Evolutionary conservation across 768 basidiomycete species (phyloP), one percentile per base, ranked within the genome.

Genomic region (Coprinopsis marcescibilis): DNA sequence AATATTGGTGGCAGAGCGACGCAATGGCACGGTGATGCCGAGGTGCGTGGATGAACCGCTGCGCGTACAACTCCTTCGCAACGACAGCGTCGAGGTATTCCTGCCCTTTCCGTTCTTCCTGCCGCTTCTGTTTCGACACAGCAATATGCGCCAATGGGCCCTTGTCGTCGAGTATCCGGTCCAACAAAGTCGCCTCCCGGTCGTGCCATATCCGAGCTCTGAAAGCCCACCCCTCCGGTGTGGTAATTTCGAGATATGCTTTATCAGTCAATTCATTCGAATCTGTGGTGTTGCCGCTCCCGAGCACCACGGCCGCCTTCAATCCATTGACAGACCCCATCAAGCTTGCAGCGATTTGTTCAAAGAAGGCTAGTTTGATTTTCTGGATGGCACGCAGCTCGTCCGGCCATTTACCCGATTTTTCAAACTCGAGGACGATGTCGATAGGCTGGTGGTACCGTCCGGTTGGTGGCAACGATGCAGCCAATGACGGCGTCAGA

Each of bases 321-420:
- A 83, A 62, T 6, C 80, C 80, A 0, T 69, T 48, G 1, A 75
- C 65, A 1, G 70, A 57, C 8, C 64, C 60, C 76, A 81, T 79
- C 38, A 96, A 70, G 1, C 73, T 71, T 15, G 71, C 68, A 1
- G 85, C 90, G 5, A 97, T 72, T 32, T 80, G 78, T 58, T 92
- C 89, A 51, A 97, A 80, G 60, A 98, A 86, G 0, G 94, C 95
- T 1, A 95, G 70, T 62, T 98, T 98, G 64, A 92, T 84, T 52
- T 90, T 90, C 62, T 96, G 95, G 38, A 97, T 87, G 0, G 93
- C 92, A 14, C 72, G 75, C 3, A 98, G 74, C 53, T 98, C 92
- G 57, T 98, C 94, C 0, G 96, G 95, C 96, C 96, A 99, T 51
- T 79, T 78, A 0, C 85, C 81, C 0, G 92, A 95, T 51, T 85